A percentile compares a stretch with the other conserved stretches of the same genome.
phyloP scores from a whole-genome alignment of 2,329 filamentous ascomycete species.

The Colletotrichum sp. region DNA sequence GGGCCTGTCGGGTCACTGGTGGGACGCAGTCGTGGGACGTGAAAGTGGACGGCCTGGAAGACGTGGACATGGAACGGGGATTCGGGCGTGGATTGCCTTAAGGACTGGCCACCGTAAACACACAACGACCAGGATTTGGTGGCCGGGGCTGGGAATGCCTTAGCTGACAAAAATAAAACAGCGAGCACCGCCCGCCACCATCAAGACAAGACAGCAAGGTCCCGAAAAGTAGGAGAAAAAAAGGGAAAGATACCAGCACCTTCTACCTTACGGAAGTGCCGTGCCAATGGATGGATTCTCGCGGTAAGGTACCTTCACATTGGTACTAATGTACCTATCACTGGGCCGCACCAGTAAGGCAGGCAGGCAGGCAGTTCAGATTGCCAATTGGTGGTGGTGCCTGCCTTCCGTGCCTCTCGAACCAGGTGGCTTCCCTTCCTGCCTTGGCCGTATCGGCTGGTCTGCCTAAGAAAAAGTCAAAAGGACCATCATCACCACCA shows the following conservation, averaged over 20 bases:
- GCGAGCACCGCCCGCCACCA: not conserved
- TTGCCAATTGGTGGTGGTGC: not conserved
- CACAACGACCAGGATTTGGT: not conserved
- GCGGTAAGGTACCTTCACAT: not conserved
- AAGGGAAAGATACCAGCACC: not conserved
- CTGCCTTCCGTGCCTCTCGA: not conserved
- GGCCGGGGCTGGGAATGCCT: conserved; percentile 1
- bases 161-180: conserved; percentile 15
- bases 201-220: not conserved
- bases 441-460: not conserved
- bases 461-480: not conserved
- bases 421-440: not conserved
- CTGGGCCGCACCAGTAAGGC: not conserved
- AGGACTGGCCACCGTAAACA: not conserved
- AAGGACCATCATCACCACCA: not conserved
- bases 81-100: not conserved
- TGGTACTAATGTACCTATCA: not conserved
- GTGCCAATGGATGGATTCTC: not conserved
- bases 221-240: not conserved
- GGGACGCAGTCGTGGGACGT: not conserved
- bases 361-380: not conserved
- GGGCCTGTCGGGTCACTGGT: not conserved
- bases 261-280: not conserved
- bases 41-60: not conserved
- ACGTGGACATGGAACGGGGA: not conserved